phyloP scores from a whole-genome alignment of 257 asterid genomes.

The Solanum bulbocastanum region DNA sequence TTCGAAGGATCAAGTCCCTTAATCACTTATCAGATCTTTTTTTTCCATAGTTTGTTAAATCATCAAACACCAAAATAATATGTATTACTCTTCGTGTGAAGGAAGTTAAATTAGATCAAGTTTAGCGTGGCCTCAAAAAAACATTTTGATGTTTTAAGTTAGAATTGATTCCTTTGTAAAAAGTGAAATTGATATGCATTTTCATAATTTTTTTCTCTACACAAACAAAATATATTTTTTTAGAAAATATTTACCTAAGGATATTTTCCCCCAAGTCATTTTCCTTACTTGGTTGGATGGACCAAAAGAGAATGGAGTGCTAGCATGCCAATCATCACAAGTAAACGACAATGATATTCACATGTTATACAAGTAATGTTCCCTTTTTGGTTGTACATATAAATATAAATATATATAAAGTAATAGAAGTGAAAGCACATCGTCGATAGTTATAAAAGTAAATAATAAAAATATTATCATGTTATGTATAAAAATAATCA shows the following conservation, averaged over 20 bases:
- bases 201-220: not conserved
- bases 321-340: not conserved
- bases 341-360: not conserved
- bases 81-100: too few species aligned
- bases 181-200: not conserved
- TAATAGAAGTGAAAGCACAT: not conserved
- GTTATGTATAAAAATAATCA: too few species aligned
- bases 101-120: too few species aligned
- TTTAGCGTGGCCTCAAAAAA: not conserved
- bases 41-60: too few species aligned
- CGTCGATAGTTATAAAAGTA: too few species aligned
- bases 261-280: not conserved
- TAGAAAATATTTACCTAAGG: not conserved
- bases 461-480: too few species aligned
- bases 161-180: not conserved
- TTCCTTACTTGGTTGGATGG: not conserved
- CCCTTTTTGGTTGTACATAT: not conserved
- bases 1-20: too few species aligned
- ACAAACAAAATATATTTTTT: not conserved
- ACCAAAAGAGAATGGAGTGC: not conserved
- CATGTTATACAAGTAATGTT: not conserved
- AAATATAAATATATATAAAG: not conserved
- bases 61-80: too few species aligned
- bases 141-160: not conserved
- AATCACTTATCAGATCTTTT: too few species aligned